These are phyloP conservation scores for Alternaria incomplexa DNA, from an alignment of 2,329 filamentous ascomycete species.

Conservation along the genomic window DNA sequence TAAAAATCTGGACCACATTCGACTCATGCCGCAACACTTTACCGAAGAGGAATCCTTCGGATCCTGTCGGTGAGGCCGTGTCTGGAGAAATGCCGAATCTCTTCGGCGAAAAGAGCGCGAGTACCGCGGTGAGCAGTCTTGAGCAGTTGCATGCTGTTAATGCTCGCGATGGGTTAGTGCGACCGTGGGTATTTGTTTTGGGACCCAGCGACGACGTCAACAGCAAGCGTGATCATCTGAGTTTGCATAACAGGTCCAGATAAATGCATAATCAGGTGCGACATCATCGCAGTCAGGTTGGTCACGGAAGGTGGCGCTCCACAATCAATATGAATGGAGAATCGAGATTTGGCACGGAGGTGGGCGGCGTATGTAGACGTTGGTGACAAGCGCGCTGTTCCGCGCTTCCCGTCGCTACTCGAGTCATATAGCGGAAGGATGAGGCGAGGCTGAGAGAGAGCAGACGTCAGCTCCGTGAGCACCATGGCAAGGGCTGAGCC, in stretches of 20 bases:
- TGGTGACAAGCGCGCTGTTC: constrained; percentile 26
- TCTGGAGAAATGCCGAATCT: neutral
- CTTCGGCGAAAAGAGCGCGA: neutral
- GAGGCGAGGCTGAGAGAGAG: constrained; percentile 18
- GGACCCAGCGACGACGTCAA: neutral
- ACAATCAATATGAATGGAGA: constrained; percentile 5
- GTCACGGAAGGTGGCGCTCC: constrained; percentile 4
- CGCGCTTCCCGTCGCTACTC: constrained; percentile 26
- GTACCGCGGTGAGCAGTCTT: neutral
- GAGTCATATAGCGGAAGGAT: constrained; percentile 24
- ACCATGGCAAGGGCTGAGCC: constrained; percentile 4
- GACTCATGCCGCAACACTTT: constrained; percentile 5
- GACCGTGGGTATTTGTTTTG: neutral
- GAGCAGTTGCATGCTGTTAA: neutral
- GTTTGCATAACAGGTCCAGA: neutral
- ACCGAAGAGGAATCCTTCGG: constrained; percentile 9
- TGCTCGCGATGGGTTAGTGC: neutral
- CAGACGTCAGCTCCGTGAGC: constrained; percentile 15
- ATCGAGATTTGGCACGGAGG: constrained; percentile 2
- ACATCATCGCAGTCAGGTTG: neutral
- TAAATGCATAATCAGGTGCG: neutral
- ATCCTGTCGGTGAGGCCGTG: neutral
- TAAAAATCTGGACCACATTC: neutral
- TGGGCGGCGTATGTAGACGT: constrained; percentile 10
- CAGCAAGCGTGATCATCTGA: neutral